These are phyloP conservation scores for Dipteronia dyeriana DNA, from an alignment of 345 rosid species.

Conservation along the genomic window DNA sequence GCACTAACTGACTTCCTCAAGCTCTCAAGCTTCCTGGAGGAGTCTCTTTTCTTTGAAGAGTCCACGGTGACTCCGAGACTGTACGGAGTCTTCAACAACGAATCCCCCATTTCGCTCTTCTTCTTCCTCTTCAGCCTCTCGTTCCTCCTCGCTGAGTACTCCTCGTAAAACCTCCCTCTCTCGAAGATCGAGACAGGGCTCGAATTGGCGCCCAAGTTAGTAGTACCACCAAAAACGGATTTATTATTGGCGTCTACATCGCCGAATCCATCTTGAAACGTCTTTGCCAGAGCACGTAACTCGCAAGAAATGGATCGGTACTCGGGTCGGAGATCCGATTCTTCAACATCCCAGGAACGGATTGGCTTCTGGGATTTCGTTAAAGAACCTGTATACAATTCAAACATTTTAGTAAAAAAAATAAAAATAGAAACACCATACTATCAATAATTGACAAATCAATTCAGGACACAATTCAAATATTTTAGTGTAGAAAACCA, in stretches of 20 bases:
- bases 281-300: constrained; percentile 56
- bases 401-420: not conserved
- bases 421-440: not conserved
- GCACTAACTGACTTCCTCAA: constrained; percentile 53
- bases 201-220: constrained; percentile 25
- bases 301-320: constrained; percentile 69
- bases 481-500: no score
- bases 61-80: constrained; percentile 67
- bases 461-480: no score
- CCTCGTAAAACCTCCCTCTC: constrained; percentile 88
- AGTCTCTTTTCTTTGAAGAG: constrained; percentile 53
- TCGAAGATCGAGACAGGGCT: constrained; percentile 46
- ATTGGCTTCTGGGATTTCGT: constrained; percentile 50
- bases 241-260: constrained; percentile 26
- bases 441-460: no score
- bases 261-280: constrained; percentile 45
- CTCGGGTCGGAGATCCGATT: constrained; percentile 49
- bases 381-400: constrained; percentile 46
- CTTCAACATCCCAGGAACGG: constrained; percentile 34
- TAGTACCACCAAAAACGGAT: not conserved
- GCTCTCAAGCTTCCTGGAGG: constrained; percentile 50
- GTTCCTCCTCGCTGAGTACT: constrained; percentile 77
- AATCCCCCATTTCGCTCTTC: constrained; percentile 34
- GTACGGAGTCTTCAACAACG: constrained; percentile 28
- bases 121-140: constrained; percentile 81